These are phyloP conservation scores for Liquidambar formosana DNA, from an alignment of 164 flowering plant species.

Conservation along the genomic window DNA sequence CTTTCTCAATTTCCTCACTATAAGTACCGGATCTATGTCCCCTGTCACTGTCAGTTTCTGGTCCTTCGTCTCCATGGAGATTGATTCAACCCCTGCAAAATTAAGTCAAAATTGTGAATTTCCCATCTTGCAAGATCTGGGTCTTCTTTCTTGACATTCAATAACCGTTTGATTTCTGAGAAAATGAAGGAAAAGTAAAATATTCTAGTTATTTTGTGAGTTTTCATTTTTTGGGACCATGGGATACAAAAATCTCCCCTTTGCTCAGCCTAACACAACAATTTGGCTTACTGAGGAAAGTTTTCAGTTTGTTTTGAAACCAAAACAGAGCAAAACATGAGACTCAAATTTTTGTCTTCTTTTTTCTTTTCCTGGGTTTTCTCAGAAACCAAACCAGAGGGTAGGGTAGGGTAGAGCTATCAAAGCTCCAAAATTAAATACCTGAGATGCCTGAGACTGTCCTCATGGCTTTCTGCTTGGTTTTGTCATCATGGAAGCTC, in stretches of 20 bases:
- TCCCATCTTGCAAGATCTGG: background rate
- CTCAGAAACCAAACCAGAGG: background rate
- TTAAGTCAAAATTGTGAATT: background rate
- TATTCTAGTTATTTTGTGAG: background rate
- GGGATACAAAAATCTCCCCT: background rate
- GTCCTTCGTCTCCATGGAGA: constrained; percentile 40
- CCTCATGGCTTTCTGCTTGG: constrained; percentile 44
- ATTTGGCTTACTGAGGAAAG: too few relatives aligned
- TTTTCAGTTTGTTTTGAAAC: too few relatives aligned
- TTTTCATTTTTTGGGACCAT: background rate
- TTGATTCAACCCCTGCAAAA: constrained; percentile 41
- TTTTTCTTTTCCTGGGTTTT: background rate
- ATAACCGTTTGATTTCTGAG: background rate
- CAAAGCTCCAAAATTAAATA: background rate
- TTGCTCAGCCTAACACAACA: background rate
- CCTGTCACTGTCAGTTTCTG: constrained; percentile 45
- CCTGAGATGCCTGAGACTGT: constrained; percentile 41
- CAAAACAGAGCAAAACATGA: too few relatives aligned
- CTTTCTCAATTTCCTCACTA: constrained; percentile 44
- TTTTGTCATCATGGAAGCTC: constrained; percentile 32
- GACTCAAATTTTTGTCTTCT: background rate
- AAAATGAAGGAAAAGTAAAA: background rate
- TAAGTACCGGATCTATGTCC: constrained; percentile 37
- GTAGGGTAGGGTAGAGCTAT: background rate
- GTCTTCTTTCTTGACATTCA: background rate